Evolutionary conservation across 202 grass and related monocot species (phyloP).

Genomic region (Brachypodium distachyon): DNA sequence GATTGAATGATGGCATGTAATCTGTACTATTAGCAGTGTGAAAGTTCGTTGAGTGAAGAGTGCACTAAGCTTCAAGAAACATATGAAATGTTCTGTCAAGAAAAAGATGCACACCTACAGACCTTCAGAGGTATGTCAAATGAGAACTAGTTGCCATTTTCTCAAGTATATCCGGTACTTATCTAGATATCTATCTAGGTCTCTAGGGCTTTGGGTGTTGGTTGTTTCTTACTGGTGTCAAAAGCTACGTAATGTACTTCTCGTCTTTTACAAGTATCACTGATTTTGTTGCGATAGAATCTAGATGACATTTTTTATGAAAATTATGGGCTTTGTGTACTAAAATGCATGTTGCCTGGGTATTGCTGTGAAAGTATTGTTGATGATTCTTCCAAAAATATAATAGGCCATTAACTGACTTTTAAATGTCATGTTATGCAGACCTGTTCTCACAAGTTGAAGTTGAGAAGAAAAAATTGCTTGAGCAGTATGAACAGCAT

Average conservation of each 20-base stretch:
- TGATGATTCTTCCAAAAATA: neutral
- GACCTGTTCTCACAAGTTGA: constrained; percentile 67
- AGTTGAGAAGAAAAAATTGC: constrained; percentile 72
- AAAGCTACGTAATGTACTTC: neutral
- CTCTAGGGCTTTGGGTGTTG: neutral
- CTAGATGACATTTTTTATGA: neutral
- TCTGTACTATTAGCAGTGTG: constrained; percentile 54
- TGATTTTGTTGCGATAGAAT: neutral
- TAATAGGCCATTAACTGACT: neutral
- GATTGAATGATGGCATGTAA: neutral
- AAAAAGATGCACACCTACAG: constrained; percentile 64
- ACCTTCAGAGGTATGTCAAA: constrained; percentile 60
- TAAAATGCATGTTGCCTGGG: neutral
- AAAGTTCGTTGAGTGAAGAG: constrained; percentile 67
- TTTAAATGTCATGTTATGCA: constrained; percentile 27
- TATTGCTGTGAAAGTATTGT: neutral
- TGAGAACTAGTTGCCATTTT: neutral
- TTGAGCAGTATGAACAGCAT: constrained; percentile 49
- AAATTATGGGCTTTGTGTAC: neutral
- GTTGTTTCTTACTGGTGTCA: neutral
- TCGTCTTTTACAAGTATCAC: neutral
- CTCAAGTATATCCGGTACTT: neutral
- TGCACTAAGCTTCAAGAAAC: constrained; percentile 75
- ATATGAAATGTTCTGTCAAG: constrained; percentile 60
- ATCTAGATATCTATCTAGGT: neutral